A percentile compares a stretch with the other conserved stretches of the same genome.
These are phyloP conservation scores for Pelargonium citronellum DNA, from an alignment of 441 rosid species.

Conservation along the genomic window DNA sequence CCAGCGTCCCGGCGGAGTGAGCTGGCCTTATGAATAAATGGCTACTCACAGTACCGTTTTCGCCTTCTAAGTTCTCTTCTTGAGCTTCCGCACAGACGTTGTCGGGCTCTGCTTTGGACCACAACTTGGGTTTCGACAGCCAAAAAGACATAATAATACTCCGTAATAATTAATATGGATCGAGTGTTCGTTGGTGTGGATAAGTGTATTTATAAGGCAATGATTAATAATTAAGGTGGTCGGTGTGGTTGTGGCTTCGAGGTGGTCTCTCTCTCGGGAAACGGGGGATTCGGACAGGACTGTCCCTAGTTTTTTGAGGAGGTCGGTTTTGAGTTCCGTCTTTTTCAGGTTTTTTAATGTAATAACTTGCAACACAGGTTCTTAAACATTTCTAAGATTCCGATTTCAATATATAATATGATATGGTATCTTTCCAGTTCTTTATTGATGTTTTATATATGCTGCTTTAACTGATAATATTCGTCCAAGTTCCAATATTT, in stretches of 20 bases:
- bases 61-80: constrained; percentile 23
- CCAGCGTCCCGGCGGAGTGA: constrained; percentile 27
- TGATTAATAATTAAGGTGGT: constrained; percentile 14
- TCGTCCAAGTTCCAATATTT: no score
- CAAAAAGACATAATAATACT: constrained; percentile 20
- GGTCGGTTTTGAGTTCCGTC: constrained; percentile 7
- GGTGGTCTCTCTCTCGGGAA: constrained; percentile 9
- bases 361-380: no score
- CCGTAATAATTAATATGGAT: no score
- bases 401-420: no score
- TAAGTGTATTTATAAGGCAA: constrained; percentile 16
- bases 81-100: constrained; percentile 16
- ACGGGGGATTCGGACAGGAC: constrained; percentile 11
- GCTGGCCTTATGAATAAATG: constrained; percentile 37
- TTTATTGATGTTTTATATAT: no score
- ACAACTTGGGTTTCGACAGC: constrained; percentile 9
- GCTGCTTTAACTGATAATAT: no score
- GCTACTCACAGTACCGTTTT: constrained; percentile 22
- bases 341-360: no score
- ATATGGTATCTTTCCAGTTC: no score
- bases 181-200: not conserved
- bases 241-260: constrained; percentile 26
- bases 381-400: no score
- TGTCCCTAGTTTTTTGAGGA: constrained; percentile 13
- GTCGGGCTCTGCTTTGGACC: constrained; percentile 15